Base-by-base conservation (phyloP, 208 protist genomes). In the Strigomonas oncopelti region DNA sequence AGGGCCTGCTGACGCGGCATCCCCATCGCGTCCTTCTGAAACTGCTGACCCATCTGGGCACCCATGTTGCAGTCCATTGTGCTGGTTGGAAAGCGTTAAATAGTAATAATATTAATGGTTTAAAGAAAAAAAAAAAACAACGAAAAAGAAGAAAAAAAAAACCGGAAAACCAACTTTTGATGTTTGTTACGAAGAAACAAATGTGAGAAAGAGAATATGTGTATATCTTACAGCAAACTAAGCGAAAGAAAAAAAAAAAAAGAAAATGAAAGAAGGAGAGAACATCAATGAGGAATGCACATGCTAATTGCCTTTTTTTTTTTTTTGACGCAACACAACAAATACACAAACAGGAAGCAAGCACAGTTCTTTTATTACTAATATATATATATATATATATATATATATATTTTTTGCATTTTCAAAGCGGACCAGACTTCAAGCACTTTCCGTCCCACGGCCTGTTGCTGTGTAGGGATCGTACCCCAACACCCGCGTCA, bases 51-150 rank as follows among this genome's bases (percentile, higher is more conserved):
- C 55, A 93, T 57, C 59, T 86, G 83, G 46, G 77, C 71, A 1
- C 80, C 85, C 1, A 74, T 78, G 54, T 85, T 85, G 72, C 88
- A 91, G 59, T 93, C 85, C 88, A 91, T 91, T 3, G 25, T 65
- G n/a, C 32, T 65, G 22, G 55, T 42, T 45, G 7, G 14, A 18
- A 18, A 45, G 7, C 14, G 29, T 24, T 48, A 62, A 48, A 38
- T 5, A 11, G 36, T 24, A 45, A 62, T 62, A n/a, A n/a, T 42
- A 48, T 4, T 60, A 22, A 60, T 45, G 38, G 38, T 14, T 45
- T 22, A 38, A 60, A 11, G 27, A 24, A 48, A 46, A 48, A 48
- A 62, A 38, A 24, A 62, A 34, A 5, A 62, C 4, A 62, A 48
- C 4, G 48, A 48, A 24, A 62, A 62, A 13, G 5, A 22, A 5